Conservation (phyloP, 257 asterid genomes). For the Datura wrightii region DNA sequence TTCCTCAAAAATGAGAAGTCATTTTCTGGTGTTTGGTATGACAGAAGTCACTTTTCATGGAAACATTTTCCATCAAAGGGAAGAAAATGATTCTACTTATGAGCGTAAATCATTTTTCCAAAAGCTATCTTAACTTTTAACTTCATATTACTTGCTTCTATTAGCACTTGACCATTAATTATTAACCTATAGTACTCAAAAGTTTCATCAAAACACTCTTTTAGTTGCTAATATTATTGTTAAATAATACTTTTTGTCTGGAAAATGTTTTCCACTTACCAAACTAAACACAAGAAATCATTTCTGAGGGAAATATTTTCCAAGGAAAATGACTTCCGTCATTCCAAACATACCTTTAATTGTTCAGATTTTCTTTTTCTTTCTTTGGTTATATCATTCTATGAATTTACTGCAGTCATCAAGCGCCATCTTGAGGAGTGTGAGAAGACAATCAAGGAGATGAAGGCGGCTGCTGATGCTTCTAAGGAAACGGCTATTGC, state of each 20-base stretch:
- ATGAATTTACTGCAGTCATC: conserved; percentile 52
- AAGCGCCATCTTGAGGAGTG: conserved; percentile 49
- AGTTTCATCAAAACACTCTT: background rate
- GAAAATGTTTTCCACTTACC: background rate
- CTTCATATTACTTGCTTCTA: background rate
- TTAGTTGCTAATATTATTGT: background rate
- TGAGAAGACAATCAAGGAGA: conserved; percentile 60
- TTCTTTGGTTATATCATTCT: background rate
- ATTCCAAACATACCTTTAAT: background rate
- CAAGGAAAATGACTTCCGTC: background rate
- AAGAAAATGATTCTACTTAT: background rate
- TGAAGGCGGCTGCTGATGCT: conserved; percentile 72
- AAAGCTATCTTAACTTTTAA: background rate
- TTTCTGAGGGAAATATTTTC: background rate
- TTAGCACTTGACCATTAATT: background rate
- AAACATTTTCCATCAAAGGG: too few species aligned
- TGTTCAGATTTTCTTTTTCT: background rate
- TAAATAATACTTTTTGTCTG: background rate
- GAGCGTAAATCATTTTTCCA: background rate
- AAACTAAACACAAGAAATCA: background rate
- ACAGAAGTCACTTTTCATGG: too few species aligned
- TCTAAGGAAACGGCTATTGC: conserved; percentile 56
- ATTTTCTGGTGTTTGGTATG: too few species aligned
- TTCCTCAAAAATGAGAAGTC: too few species aligned
- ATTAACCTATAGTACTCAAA: background rate